A percentile compares a stretch with the other conserved stretches of the same genome.
Conservation (phyloP, 116 monocot genomes). For the Dioscorea cayenensis region DNA sequence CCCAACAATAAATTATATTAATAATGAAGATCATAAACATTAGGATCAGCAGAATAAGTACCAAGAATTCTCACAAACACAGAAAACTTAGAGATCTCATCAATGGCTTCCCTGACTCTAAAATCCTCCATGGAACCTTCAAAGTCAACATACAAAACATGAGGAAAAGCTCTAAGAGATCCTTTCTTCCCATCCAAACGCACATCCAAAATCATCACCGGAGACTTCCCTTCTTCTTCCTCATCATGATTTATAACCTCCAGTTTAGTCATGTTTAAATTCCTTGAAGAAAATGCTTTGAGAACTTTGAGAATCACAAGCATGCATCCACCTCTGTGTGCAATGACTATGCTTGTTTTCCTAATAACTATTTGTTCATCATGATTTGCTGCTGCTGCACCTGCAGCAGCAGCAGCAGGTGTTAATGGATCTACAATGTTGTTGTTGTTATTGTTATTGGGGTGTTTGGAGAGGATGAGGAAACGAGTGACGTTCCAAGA, state of each 20-base stretch:
- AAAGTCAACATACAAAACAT: slow-evolving; percentile 4
- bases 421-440: too few relatives aligned
- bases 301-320: background rate
- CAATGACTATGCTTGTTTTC: background rate
- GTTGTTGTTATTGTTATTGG: background rate
- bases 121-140: background rate
- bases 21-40: slow-evolving; percentile 3
- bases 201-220: background rate
- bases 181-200: background rate
- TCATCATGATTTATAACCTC: background rate
- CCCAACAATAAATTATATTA: too few relatives aligned
- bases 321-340: background rate
- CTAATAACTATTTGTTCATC: background rate
- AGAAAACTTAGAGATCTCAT: background rate
- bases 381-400: too few relatives aligned
- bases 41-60: slow-evolving; percentile 1
- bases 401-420: too few relatives aligned
- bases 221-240: background rate
- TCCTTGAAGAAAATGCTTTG: background rate
- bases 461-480: slow-evolving; percentile 27
- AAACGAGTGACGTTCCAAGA: slow-evolving; percentile 36
- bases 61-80: background rate
- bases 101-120: slow-evolving; percentile 2
- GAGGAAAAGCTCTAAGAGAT: background rate
- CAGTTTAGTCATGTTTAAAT: background rate